Evolutionary conservation across 345 rosid genomes (phyloP).

Genomic region (Schrenkiella parvula): DNA sequence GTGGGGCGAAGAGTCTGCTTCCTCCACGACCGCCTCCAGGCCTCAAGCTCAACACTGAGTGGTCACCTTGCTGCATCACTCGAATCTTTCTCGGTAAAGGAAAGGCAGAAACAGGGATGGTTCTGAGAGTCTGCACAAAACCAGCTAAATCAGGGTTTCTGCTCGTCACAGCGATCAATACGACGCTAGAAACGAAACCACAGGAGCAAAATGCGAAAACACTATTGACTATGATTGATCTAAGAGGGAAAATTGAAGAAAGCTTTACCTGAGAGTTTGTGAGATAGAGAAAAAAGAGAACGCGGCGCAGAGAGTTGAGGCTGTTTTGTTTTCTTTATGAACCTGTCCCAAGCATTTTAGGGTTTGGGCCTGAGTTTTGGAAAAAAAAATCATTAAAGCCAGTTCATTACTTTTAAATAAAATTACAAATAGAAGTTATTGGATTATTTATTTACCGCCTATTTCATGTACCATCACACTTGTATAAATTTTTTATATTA

Average conservation of each 20-base stretch:
- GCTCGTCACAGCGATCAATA: neutral
- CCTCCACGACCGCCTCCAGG: conserved; percentile 39
- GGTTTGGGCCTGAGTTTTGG: neutral
- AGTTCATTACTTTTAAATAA: too few species aligned
- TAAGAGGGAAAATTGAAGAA: neutral
- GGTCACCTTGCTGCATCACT: conserved; percentile 32
- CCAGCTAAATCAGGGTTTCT: neutral
- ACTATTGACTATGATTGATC: neutral
- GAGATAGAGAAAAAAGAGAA: neutral
- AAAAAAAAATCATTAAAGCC: too few species aligned
- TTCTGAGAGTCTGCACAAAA: neutral
- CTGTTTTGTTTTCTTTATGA: conserved; percentile 6
- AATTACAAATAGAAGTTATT: too few species aligned
- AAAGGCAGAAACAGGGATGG: neutral
- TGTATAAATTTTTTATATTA: too few species aligned
- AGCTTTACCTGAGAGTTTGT: conserved; percentile 9
- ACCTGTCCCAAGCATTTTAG: neutral
- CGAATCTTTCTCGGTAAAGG: neutral
- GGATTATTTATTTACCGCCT: too few species aligned
- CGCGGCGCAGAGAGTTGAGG: conserved; percentile 21
- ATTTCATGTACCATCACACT: too few species aligned
- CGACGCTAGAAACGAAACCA: neutral
- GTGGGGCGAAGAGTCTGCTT: conserved; percentile 23
- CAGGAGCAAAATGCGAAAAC: neutral
- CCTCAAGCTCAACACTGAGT: conserved; percentile 30